Percentiles rank a stretch among this genome's conserved stretches.
These are phyloP conservation scores for Neurospora crassa DNA, from an alignment of 2,329 filamentous ascomycete genomes.

Conservation along the genomic window DNA sequence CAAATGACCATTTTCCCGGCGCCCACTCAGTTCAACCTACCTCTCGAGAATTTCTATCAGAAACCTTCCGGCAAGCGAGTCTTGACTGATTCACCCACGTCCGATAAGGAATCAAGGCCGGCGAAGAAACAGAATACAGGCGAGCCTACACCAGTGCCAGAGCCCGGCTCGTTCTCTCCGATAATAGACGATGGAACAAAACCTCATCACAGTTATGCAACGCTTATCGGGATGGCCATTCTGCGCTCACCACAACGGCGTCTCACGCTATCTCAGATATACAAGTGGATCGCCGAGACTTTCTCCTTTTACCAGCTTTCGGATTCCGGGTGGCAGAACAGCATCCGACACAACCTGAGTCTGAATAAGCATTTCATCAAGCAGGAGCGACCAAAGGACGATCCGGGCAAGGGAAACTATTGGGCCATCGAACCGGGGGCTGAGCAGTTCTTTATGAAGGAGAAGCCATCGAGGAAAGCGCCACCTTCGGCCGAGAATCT, in stretches of 20 bases:
- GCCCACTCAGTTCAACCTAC: conserved; percentile 35
- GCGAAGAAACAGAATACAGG: conserved; percentile 61
- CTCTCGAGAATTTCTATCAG: conserved; percentile 42
- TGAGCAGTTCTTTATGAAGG: conserved; percentile 82
- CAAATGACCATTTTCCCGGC: conserved; percentile 40
- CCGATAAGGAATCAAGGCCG: conserved; percentile 57
- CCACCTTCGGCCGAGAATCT: conserved; percentile 47
- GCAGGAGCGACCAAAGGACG: conserved; percentile 90
- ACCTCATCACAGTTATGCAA: conserved; percentile 86
- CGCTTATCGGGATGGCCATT: conserved; percentile 94
- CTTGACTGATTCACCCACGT: conserved; percentile 58
- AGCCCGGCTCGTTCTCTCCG: conserved; percentile 68
- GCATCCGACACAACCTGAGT: conserved; percentile 95
- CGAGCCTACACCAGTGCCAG: conserved; percentile 57
- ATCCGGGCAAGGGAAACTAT: conserved; percentile 95
- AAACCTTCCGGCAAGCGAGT: conserved; percentile 49
- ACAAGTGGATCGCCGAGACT: conserved; percentile 98
- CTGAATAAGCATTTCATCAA: conserved; percentile 96
- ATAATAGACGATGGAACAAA: conserved; percentile 83
- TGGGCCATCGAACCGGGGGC: conserved; percentile 89
- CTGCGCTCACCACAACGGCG: conserved; percentile 73
- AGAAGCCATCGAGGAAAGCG: conserved; percentile 60
- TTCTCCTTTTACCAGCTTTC: conserved; percentile 78
- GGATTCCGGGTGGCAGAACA: conserved; percentile 96
- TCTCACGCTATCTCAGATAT: conserved; percentile 88